A percentile compares a stretch with the other conserved stretches of the same genome.
Conservation (phyloP, 2,329 filamentous ascomycete species). For the Nemania sp. region DNA sequence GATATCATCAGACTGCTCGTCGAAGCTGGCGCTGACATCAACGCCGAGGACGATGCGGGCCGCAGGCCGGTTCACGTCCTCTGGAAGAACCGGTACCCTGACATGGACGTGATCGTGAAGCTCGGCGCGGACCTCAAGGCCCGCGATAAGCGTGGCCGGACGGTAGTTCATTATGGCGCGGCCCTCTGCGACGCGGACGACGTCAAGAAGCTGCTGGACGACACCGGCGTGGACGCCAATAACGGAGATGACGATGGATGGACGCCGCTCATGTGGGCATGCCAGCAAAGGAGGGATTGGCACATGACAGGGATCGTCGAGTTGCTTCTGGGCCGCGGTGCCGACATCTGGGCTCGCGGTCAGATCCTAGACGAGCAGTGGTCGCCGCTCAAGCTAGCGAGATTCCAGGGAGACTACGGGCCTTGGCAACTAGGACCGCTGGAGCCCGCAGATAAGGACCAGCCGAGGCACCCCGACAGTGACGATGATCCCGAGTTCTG, state of each 20-base stretch:
- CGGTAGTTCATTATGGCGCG: conserved; percentile 1
- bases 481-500: neutral
- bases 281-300: neutral
- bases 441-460: neutral
- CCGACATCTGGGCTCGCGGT: conserved; percentile 5
- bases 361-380: conserved; percentile 3
- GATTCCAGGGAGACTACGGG: neutral
- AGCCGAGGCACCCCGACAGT: neutral
- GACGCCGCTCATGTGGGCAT: conserved; percentile 10
- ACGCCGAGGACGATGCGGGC: neutral
- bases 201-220: neutral
- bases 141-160: neutral
- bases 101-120: neutral
- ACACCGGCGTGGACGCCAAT: neutral
- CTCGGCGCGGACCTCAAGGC: conserved; percentile 2
- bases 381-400: conserved; percentile 1
- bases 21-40: conserved; percentile 2
- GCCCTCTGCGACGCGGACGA: neutral
- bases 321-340: neutral
- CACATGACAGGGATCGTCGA: neutral
- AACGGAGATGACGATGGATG: neutral
- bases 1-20: neutral
- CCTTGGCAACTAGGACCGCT: neutral
- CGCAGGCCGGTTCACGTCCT: neutral
- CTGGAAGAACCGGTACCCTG: neutral